Percentiles rank a stretch among this genome's conserved stretches.
Evolutionary conservation across 352 stramenopile species (phyloP).

Genomic region (Nothophytophthora sp.): DNA sequence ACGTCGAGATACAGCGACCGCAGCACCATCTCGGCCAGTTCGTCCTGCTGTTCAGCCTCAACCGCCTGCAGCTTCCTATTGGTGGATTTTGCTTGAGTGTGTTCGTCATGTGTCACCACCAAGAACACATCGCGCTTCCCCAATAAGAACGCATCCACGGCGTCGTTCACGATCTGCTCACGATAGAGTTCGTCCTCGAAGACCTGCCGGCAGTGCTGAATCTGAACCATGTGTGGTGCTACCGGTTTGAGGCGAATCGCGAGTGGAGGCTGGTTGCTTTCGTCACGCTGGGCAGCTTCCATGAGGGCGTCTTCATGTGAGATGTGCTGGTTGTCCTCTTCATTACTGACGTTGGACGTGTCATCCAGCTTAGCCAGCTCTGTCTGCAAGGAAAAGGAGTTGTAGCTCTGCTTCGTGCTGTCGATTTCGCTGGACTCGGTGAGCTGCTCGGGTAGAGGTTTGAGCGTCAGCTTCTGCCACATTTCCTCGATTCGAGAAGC

Average conservation of each 20-base stretch:
- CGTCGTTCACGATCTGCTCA: slow-evolving; percentile 40
- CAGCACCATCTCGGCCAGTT: slow-evolving; percentile 39
- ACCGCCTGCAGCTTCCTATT: not conserved
- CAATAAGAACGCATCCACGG: slow-evolving; percentile 15
- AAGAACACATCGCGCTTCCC: slow-evolving; percentile 29
- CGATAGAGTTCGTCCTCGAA: slow-evolving; percentile 57
- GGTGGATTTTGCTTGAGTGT: not conserved
- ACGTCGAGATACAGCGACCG: slow-evolving; percentile 53
- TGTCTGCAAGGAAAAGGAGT: slow-evolving; percentile 37
- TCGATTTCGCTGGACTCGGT: not conserved
- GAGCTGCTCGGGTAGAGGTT: slow-evolving; percentile 20
- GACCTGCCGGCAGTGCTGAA: slow-evolving; percentile 38
- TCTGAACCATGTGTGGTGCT: slow-evolving; percentile 24
- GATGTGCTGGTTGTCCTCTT: not conserved
- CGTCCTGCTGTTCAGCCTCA: slow-evolving; percentile 11
- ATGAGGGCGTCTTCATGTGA: not conserved
- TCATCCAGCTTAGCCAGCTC: slow-evolving; percentile 1
- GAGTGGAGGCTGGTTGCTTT: not conserved
- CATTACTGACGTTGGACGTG: not conserved
- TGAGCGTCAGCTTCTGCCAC: slow-evolving; percentile 52
- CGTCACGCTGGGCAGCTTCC: not conserved
- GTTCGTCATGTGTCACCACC: slow-evolving; percentile 19
- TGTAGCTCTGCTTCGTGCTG: slow-evolving; percentile 27
- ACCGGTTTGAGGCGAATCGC: not conserved
- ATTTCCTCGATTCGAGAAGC: slow-evolving; percentile 54